These are phyloP conservation scores for Triticum timopheevii DNA, from an alignment of 176 grass and related monocot species.

Conservation along the genomic window DNA sequence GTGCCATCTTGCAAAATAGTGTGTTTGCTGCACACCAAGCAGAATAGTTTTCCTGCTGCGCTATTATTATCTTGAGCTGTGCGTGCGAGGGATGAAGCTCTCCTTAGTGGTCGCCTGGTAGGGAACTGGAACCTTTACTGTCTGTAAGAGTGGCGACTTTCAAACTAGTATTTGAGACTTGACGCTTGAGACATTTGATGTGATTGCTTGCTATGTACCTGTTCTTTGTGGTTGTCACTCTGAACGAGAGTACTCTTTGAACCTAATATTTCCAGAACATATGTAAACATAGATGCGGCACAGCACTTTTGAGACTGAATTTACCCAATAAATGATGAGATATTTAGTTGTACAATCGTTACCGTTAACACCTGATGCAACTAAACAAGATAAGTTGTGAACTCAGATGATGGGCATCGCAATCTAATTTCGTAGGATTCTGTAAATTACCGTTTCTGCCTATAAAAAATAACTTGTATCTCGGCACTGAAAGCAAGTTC, in stretches of 20 bases:
- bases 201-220: slow-evolving; percentile 20
- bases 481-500: not conserved
- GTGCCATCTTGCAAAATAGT: not conserved
- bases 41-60: not conserved
- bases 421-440: not conserved
- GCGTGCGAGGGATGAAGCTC: not conserved
- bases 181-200: not conserved
- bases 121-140: slow-evolving; percentile 4
- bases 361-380: not conserved
- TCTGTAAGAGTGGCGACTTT: not conserved
- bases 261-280: not conserved
- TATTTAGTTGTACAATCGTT: not conserved
- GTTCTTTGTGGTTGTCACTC: not conserved
- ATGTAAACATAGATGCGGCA: not conserved
- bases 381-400: not conserved
- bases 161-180: not conserved
- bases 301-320: not conserved
- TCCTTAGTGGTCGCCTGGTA: not conserved
- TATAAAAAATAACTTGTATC: not conserved
- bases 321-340: not conserved
- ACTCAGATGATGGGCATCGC: not conserved
- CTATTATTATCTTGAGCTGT: not conserved
- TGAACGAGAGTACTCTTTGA: not conserved
- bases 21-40: not conserved
- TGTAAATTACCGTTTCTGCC: not conserved